A percentile compares a stretch with the other conserved stretches of the same genome.
These are phyloP conservation scores for Carex scoparia DNA, from an alignment of 176 grass and related monocot species.

Conservation along the genomic window DNA sequence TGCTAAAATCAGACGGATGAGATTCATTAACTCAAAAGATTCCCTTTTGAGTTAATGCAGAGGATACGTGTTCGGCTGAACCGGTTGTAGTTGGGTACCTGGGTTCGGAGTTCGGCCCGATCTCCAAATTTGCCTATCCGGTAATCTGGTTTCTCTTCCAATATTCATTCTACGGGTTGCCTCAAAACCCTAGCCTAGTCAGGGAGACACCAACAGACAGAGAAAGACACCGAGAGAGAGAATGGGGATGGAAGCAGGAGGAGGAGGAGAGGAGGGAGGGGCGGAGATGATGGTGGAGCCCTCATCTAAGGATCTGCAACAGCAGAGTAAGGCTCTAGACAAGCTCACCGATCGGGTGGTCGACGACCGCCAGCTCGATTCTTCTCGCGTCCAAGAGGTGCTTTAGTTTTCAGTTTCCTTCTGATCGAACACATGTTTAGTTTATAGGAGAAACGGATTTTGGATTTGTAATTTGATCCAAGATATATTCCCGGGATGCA, in stretches of 20 bases:
- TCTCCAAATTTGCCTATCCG: background rate
- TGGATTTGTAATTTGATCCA: no score
- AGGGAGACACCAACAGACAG: background rate
- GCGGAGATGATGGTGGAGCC: slow-evolving; percentile 25
- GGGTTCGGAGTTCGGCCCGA: background rate
- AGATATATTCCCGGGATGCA: no score
- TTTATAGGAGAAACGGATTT: background rate
- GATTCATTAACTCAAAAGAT: no score
- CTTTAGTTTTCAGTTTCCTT: background rate
- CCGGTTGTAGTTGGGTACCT: background rate
- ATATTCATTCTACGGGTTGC: background rate
- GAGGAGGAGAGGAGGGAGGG: slow-evolving; percentile 35
- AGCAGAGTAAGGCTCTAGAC: slow-evolving; percentile 99
- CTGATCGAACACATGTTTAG: background rate
- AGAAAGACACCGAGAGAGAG: background rate
- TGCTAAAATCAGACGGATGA: no score
- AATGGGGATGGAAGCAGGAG: slow-evolving; percentile 28
- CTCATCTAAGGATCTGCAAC: slow-evolving; percentile 78
- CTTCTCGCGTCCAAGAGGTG: slow-evolving; percentile 85
- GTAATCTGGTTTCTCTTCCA: background rate
- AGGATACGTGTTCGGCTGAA: background rate
- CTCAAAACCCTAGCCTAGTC: background rate
- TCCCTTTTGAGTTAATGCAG: no score
- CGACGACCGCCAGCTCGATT: slow-evolving; percentile 97
- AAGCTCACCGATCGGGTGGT: slow-evolving; percentile 95